Base-by-base conservation (phyloP, 75 land plant genomes). In the Gnetum montanum region DNA sequence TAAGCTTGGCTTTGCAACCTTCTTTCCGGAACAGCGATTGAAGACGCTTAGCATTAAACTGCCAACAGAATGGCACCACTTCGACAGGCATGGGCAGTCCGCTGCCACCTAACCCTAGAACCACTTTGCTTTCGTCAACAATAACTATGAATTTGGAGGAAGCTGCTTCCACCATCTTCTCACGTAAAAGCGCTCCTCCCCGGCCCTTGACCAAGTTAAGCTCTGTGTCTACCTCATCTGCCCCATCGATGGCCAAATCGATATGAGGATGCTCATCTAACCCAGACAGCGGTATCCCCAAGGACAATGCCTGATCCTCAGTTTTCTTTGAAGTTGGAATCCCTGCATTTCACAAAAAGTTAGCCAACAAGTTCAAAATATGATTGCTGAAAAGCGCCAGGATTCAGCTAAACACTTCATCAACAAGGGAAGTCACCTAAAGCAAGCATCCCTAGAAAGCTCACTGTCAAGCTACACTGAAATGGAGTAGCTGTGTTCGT, bases 211-310 rank as follows among this genome's bases (percentile, higher is more conserved):
- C 69, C 19, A 70, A 52, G 46, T 70, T 70, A 18, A 70, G 41
- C 16, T 48, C 54, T 3, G 69, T 60, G 22, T 70, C 73, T 6
- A 70, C 73, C 30, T 70, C 73, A 27, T 70, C 73, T 0, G 73
- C 69, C 6, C 73, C 73, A 54, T 70, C 73, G 40, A 73, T 73
- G 19, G 71, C 63, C 13, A 73, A 45, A 24, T 73, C 76, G 24
- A 73, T 31, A 6, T 43, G 5, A 8, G 80, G 79, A 51, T 79
- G 79, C 22, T 71, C 66, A 34, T 62, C 74, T 18, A 79, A 61
- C 26, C 48, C 71, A 1, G 82, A 70, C 24, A 79, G 73, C 16
- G 82, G 82, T 28, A 79, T 79, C 16, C 74, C 79, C 34, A 59
- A 47, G 2, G 69, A 45, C 8, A 64, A 48, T 34, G 80, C 80